Conservation (phyloP, 176 grass and related monocot species). For the Carex kokanica region DNA sequence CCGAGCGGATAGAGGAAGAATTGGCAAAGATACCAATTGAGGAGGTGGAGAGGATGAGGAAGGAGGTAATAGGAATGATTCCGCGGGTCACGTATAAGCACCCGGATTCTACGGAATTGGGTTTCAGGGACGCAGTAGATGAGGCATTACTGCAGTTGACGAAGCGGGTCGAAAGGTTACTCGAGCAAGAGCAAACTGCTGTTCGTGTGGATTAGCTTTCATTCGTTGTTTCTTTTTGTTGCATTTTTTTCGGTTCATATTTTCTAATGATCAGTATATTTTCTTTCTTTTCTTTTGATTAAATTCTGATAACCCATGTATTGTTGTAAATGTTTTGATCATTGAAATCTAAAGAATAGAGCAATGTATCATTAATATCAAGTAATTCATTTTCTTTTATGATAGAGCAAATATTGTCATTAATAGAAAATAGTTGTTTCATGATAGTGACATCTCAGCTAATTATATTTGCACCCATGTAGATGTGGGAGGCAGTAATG, state of each 20-base stretch:
- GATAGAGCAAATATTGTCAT: neutral
- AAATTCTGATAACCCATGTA: neutral
- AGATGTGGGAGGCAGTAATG: neutral
- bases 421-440: neutral
- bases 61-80: constrained; percentile 27
- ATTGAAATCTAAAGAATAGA: neutral
- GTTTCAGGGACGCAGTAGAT: constrained; percentile 38
- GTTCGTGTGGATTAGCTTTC: constrained; percentile 21
- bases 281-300: neutral
- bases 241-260: neutral
- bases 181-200: neutral
- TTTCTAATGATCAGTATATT: constrained; percentile 1
- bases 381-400: neutral
- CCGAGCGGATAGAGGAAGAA: constrained; percentile 32
- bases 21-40: constrained; percentile 23
- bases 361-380: neutral
- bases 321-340: neutral
- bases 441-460: neutral
- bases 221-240: constrained; percentile 9
- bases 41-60: constrained; percentile 32
- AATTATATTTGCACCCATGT: neutral
- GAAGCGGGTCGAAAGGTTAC: neutral
- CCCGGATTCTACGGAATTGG: constrained; percentile 19
- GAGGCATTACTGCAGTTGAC: constrained; percentile 34
- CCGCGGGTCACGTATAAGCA: constrained; percentile 33